Evolutionary conservation across 23 red algal species (phyloP).

Genomic region (Gracilaria gracilis): DNA sequence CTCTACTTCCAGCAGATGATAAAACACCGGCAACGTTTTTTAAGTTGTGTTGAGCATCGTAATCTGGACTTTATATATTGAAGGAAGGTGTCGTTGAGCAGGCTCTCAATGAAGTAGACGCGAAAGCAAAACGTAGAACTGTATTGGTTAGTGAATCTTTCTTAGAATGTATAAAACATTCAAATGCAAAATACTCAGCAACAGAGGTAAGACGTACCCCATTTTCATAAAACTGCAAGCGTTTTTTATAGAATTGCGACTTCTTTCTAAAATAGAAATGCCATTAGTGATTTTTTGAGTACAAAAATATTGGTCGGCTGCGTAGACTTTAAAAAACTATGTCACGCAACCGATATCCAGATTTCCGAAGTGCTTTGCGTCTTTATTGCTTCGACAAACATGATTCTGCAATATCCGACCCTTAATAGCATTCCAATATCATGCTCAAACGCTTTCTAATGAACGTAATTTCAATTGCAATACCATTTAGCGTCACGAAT

Average conservation of each 20-base stretch:
- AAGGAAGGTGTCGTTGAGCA: not conserved
- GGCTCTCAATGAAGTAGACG: not conserved
- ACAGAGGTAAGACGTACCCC: not conserved
- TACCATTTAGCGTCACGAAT: not conserved
- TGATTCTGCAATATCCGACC: not conserved
- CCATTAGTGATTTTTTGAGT: not conserved
- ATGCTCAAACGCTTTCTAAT: not conserved
- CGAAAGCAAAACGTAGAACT: not conserved
- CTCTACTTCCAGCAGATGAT: not conserved
- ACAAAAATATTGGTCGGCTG: not conserved
- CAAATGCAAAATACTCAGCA: not conserved
- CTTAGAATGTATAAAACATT: not conserved
- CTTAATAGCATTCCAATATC: not conserved
- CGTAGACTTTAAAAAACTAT: not conserved
- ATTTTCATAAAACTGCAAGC: not conserved
- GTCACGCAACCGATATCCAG: not conserved
- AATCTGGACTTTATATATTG: not conserved
- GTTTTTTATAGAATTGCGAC: not conserved
- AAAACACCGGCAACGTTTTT: not conserved
- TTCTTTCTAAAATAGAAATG: not conserved
- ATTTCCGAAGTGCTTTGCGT: not conserved
- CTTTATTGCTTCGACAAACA: constrained; percentile 4
- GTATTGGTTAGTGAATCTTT: not conserved
- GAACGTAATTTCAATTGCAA: not conserved
- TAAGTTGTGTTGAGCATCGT: not conserved